Conservation (phyloP, 1,284 basidiomycete species). For the Malassezia obtusa region DNA sequence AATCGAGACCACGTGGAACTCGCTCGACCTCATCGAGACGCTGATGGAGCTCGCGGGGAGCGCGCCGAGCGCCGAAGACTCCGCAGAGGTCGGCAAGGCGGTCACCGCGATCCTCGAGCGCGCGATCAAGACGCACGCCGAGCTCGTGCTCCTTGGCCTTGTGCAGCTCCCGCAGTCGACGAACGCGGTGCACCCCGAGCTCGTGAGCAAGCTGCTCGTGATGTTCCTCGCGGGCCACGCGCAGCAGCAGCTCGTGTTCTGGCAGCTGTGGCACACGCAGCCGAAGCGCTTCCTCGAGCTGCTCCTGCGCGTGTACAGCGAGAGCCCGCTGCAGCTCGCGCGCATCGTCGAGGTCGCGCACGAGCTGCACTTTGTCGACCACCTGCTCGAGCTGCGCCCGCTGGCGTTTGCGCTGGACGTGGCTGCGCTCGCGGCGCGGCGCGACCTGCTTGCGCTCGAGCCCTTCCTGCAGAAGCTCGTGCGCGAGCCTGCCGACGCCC, state of each 20-base stretch:
- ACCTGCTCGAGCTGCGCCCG: conserved; percentile 73
- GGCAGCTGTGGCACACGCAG: conserved; percentile 85
- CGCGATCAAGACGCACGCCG: conserved; percentile 63
- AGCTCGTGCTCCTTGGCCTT: conserved; percentile 84
- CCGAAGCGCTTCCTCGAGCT: conserved; percentile 73
- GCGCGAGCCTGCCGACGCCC: conserved; percentile 59
- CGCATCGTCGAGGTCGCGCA: conserved; percentile 89
- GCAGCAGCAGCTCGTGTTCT: conserved; percentile 89
- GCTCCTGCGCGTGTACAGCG: conserved; percentile 81
- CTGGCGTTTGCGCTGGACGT: conserved; percentile 72
- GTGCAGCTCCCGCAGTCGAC: conserved; percentile 77
- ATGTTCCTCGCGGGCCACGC: conserved; percentile 89
- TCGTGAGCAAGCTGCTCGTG: conserved; percentile 71
- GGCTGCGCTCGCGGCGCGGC: conserved; percentile 78
- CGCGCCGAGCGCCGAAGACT: conserved; percentile 54
- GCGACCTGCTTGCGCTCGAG: conserved; percentile 88
- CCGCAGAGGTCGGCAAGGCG: conserved; percentile 20
- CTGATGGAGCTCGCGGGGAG: conserved; percentile 77
- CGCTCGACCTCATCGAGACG: conserved; percentile 80
- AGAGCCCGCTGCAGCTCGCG: conserved; percentile 83
- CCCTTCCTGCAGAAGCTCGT: conserved; percentile 88
- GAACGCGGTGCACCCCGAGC: conserved; percentile 74
- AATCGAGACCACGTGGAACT: conserved; percentile 86
- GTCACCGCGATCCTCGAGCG: conserved; percentile 43
- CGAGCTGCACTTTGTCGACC: conserved; percentile 83